Percentiles rank a stretch among this genome's conserved stretches.
phyloP scores from a whole-genome alignment of 1,139 yeast genomes.

The Yarrowia galli region DNA sequence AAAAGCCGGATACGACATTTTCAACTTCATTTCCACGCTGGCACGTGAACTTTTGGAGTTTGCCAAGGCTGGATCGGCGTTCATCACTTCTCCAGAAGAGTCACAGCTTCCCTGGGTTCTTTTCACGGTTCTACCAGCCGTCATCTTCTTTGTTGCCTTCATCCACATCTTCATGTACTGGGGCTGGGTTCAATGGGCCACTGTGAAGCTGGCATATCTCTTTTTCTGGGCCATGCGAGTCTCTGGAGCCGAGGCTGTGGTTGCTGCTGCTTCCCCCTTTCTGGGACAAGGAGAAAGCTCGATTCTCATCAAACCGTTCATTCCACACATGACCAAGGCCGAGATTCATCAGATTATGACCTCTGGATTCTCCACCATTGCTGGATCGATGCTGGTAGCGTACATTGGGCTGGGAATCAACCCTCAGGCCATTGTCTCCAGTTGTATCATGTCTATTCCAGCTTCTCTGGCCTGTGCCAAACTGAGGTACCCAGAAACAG shows the following conservation, averaged over 20 bases:
- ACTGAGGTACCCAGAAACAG: conserved; percentile 68
- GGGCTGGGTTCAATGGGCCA: conserved; percentile 68
- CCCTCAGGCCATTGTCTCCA: conserved; percentile 68
- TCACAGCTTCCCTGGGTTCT: conserved; percentile 59
- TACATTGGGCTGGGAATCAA: conserved; percentile 70
- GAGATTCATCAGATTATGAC: conserved; percentile 72
- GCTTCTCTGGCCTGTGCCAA: conserved; percentile 72
- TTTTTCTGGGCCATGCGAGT: conserved; percentile 69
- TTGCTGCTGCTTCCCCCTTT: conserved; percentile 74
- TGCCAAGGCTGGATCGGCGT: conserved; percentile 69
- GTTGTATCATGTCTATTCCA: conserved; percentile 76
- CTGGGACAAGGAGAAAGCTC: conserved; percentile 75
- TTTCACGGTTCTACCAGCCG: conserved; percentile 68
- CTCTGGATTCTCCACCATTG: conserved; percentile 71
- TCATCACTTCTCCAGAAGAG: conserved; percentile 57
- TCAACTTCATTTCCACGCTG: conserved; percentile 66
- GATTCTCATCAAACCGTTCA: conserved; percentile 65
- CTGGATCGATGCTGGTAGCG: conserved; percentile 71
- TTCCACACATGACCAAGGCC: conserved; percentile 67
- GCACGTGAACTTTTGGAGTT: conserved; percentile 67
- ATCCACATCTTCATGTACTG: conserved; percentile 68
- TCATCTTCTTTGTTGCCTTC: conserved; percentile 70
- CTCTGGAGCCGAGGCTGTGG: conserved; percentile 72
- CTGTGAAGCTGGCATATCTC: conserved; percentile 64
- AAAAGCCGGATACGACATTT: conserved; percentile 66